Evolutionary conservation across 2,329 filamentous ascomycete genomes (phyloP), one percentile per base, ranked within the genome.

Genomic region (Periconia sp.): DNA sequence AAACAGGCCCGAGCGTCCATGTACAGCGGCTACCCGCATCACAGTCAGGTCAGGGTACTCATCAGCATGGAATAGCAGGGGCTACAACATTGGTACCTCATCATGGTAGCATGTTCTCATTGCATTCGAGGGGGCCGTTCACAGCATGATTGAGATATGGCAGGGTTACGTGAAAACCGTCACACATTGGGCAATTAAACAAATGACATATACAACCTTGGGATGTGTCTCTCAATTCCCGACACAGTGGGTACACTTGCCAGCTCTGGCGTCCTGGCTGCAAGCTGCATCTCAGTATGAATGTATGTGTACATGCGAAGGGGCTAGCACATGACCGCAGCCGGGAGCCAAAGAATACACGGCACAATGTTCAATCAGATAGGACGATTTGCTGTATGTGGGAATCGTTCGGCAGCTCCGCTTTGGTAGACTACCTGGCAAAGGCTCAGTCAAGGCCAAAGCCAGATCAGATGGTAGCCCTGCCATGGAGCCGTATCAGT

Each of bases 1-100:
- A 58, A 52, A 41, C 31, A 57, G 56, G 56, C 47, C 56, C 54
- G 54, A 52, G 59, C 59, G 52, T 57, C 44, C 41, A 35, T 49
- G 46, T 56, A 49, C 52, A 52, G 57, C 62, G 66, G 64, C 56
- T 63, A 59, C 49, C 57, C 65, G 62, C 66, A 65, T 62, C 45
- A 46, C 52, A 54, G 46, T 30, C 45, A 63, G 57, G 55, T 60
- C 57, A 61, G 52, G 57, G 60, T 42, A 46, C 45, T 43, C 13
- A 45, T 48, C 42, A 54, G 45, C 33, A 18, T 47, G 27, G n/a
- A 20, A 41, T 9, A 20, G 18, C 33, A 27, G 46, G 33, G 33
- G 33, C 11, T 27, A n/a, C 33, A 33, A 6, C 30, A 18, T n/a
- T 19, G 17, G 33, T 41, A n/a, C 13, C 9, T 23, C 19, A 19